A percentile compares a stretch with the other conserved stretches of the same genome.
Evolutionary conservation across 176 grass and related monocot genomes (phyloP).

Genomic region (Secale cereale): DNA sequence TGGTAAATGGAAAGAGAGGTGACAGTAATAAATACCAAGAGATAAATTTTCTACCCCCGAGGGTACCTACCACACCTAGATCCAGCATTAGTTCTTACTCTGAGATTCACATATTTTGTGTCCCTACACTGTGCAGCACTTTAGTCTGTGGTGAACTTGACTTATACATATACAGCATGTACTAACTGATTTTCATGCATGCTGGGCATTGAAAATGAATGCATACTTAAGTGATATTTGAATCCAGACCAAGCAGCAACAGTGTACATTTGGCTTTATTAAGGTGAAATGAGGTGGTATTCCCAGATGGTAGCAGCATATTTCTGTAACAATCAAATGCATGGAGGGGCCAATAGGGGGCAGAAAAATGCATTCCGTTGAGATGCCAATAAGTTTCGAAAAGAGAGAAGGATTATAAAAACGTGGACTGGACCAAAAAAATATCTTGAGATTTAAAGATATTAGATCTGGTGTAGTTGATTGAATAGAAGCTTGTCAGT

Average conservation of each 20-base stretch:
- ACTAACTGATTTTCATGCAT: not conserved
- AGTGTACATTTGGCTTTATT: not conserved
- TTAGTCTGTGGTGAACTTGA: not conserved
- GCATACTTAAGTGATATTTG: not conserved
- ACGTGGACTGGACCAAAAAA: not conserved
- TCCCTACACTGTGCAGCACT: not conserved
- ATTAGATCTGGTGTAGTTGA: not conserved
- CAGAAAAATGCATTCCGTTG: not conserved
- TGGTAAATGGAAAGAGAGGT: conserved; percentile 9
- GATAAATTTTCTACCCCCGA: not conserved
- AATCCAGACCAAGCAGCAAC: not conserved
- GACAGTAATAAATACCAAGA: not conserved
- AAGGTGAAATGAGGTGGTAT: not conserved
- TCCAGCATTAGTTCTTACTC: not conserved
- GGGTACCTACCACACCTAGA: not conserved
- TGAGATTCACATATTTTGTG: not conserved
- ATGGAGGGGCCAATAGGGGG: not conserved
- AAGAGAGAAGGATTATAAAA: not conserved
- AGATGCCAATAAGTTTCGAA: conserved; percentile 8
- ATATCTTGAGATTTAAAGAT: not conserved
- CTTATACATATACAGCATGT: not conserved
- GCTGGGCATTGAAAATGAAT: not conserved
- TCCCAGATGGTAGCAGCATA: not conserved
- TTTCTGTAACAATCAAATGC: not conserved
- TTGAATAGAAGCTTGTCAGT: not conserved